phyloP scores from a whole-genome alignment of 169 alveolate species.

The Plasmodium fragile region DNA sequence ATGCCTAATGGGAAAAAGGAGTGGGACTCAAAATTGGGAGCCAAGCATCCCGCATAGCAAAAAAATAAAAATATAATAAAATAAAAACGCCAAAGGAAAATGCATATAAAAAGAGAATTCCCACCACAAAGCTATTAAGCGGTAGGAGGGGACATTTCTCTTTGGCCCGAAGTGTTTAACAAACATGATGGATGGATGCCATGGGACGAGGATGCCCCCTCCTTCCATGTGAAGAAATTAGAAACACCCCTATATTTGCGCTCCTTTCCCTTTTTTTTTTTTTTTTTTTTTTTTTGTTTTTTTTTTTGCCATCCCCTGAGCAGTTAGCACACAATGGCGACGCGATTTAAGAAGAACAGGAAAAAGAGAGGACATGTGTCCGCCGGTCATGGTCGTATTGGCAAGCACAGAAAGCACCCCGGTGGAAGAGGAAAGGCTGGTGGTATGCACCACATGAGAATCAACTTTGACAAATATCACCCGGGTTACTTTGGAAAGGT shows the following conservation, averaged over 20 bases:
- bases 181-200: not conserved
- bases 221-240: not conserved
- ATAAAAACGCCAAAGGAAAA: not conserved
- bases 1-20: not conserved
- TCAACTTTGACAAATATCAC: conserved; percentile 96
- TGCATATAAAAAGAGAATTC: not conserved
- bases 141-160: not conserved
- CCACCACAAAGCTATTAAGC: not conserved
- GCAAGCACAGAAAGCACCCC: conserved; percentile 99
- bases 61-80: not conserved
- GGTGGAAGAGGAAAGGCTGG: conserved; percentile 99
- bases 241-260: not conserved
- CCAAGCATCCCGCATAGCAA: not conserved
- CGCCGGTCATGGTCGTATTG: conserved; percentile 99
- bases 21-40: not conserved
- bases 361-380: conserved; percentile 99
- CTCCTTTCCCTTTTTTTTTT: not conserved
- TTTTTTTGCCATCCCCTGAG: not conserved
- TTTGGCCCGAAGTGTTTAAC: not conserved
- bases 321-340: conserved; percentile 83
- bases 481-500: conserved; percentile 99
- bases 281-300: not conserved
- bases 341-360: conserved; percentile 96
- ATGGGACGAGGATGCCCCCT: not conserved
- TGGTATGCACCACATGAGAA: conserved; percentile 97